Conservation (phyloP, 2,329 filamentous ascomycete genomes). For the Graphilbum ipis-grandicollis region DNA sequence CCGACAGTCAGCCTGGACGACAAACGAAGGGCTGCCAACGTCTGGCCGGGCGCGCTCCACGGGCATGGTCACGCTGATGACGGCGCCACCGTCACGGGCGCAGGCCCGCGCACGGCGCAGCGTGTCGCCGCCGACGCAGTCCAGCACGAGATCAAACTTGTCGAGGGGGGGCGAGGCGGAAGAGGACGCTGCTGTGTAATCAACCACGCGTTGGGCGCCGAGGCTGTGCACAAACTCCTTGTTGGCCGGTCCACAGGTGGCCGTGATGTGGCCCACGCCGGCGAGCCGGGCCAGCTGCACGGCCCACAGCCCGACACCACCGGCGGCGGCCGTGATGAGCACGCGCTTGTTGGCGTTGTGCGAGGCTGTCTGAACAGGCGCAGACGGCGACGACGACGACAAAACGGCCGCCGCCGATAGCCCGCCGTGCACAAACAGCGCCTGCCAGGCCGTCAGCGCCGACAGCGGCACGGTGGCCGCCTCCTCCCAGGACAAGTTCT, state of each 20-base stretch:
- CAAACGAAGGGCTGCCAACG: slow-evolving; percentile 6
- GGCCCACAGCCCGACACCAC: slow-evolving; percentile 11
- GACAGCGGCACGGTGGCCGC: slow-evolving; percentile 11
- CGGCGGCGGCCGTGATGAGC: slow-evolving; percentile 11
- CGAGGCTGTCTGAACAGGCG: not conserved
- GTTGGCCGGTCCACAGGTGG: slow-evolving; percentile 7
- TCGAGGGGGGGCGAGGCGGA: slow-evolving; percentile 1
- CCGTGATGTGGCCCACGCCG: slow-evolving; percentile 9
- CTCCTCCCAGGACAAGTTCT: slow-evolving; percentile 11
- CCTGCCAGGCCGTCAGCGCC: slow-evolving; percentile 11
- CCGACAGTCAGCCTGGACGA: slow-evolving; percentile 4
- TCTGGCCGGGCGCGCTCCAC: slow-evolving; percentile 5
- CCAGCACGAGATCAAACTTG: slow-evolving; percentile 10
- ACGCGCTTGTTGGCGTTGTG: slow-evolving; percentile 8
- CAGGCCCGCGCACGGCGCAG: slow-evolving; percentile 7
- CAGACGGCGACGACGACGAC: not conserved
- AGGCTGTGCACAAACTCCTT: slow-evolving; percentile 7
- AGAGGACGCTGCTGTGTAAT: slow-evolving; percentile 4
- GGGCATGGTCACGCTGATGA: slow-evolving; percentile 9
- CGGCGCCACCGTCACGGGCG: slow-evolving; percentile 6
- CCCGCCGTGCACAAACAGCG: slow-evolving; percentile 10
- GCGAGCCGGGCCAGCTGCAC: slow-evolving; percentile 12
- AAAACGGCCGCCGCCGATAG: slow-evolving; percentile 1
- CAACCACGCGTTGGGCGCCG: slow-evolving; percentile 8
- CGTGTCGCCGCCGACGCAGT: slow-evolving; percentile 8